Evolutionary conservation across 139 green algal genomes (phyloP).

Genomic region (Haematococcus sp.): DNA sequence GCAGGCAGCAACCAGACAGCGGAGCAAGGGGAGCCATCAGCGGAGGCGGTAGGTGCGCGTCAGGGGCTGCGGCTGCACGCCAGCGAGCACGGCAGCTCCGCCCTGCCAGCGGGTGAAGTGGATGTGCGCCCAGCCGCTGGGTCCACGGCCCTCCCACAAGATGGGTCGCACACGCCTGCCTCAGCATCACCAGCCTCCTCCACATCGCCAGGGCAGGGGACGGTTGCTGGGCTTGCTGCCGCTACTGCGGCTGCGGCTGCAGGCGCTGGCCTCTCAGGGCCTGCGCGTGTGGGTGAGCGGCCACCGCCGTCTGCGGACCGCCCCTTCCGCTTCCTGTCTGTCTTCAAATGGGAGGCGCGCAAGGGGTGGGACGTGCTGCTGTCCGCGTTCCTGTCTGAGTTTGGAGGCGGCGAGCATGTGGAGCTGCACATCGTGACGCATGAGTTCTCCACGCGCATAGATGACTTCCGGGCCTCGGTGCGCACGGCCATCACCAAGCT

Average conservation of each 20-base stretch:
- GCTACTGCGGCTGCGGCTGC: background rate
- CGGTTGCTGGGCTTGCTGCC: background rate
- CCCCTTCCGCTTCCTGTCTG: slow-evolving; percentile 31
- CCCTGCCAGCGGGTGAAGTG: too few species aligned
- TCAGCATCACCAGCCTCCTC: too few species aligned
- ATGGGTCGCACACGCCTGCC: too few species aligned
- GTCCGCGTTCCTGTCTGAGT: slow-evolving; percentile 12
- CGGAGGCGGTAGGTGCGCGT: background rate
- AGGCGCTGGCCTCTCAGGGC: background rate
- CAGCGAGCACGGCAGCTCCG: too few species aligned
- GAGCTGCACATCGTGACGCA: slow-evolving; percentile 34
- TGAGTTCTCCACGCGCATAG: background rate
- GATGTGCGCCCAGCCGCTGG: too few species aligned
- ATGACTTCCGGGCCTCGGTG: background rate
- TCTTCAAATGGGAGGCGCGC: slow-evolving; percentile 31
- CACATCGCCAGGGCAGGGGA: too few species aligned
- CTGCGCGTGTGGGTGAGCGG: too few species aligned
- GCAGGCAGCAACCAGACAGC: background rate
- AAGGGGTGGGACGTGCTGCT: slow-evolving; percentile 17
- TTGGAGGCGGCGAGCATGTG: slow-evolving; percentile 1
- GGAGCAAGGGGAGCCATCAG: background rate
- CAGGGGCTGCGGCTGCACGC: background rate
- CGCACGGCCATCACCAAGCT: background rate
- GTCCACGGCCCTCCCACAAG: too few species aligned
- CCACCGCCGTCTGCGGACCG: background rate